Percentiles rank a stretch among this genome's conserved stretches.
These are phyloP conservation scores for Camellia lanceoleosa DNA, from an alignment of 148 eudicot genomes.

Conservation along the genomic window DNA sequence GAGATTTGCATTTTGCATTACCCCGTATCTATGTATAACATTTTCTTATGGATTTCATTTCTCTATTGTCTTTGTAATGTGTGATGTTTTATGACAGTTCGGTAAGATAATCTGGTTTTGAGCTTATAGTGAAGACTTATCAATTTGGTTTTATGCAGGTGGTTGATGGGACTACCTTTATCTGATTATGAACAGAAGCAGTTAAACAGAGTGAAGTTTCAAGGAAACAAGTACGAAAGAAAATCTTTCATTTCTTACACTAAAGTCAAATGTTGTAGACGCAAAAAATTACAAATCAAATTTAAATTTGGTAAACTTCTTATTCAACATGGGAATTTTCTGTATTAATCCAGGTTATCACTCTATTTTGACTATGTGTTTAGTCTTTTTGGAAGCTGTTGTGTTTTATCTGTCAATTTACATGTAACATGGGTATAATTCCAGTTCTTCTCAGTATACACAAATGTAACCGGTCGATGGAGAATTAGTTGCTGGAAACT, in stretches of 20 bases:
- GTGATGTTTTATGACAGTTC: background rate
- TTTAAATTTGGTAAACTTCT: background rate
- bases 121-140: background rate
- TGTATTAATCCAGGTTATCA: background rate
- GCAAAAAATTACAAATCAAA: background rate
- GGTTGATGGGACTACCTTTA: slow-evolving; percentile 27
- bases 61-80: background rate
- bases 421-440: background rate
- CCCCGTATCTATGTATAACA: background rate
- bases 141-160: slow-evolving; percentile 15
- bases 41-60: background rate
- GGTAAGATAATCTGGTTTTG: background rate
- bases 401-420: background rate
- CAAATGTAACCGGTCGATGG: no score
- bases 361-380: background rate
- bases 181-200: slow-evolving; percentile 9
- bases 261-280: background rate
- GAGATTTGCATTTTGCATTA: background rate
- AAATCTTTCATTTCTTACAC: background rate
- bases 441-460: no score
- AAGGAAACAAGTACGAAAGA: background rate
- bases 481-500: no score
- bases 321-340: background rate
- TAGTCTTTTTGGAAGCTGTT: background rate
- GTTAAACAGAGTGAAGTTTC: background rate